Evolutionary conservation across 2,329 filamentous ascomycete genomes (phyloP).

Genomic region (Erysiphe pulchra): DNA sequence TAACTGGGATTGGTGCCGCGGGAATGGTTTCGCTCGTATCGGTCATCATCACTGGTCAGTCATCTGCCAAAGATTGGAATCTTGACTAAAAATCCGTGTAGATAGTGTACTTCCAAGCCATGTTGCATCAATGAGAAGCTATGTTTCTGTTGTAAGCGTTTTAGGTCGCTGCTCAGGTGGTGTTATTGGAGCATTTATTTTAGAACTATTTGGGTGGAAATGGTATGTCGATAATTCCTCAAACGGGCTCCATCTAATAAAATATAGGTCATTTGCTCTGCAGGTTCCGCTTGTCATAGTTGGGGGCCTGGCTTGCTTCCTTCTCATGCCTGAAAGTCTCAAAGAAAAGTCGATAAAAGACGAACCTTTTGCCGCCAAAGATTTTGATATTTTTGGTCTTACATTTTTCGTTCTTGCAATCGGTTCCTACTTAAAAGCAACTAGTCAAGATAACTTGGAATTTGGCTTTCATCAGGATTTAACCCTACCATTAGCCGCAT

Average conservation of each 20-base stretch:
- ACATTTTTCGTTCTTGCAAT: background rate
- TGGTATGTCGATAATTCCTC: background rate
- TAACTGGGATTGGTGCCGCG: background rate
- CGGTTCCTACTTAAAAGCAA: background rate
- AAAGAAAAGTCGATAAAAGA: background rate
- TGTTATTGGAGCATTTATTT: no score
- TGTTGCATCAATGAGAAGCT: no score
- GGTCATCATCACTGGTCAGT: no score
- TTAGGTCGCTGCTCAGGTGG: no score
- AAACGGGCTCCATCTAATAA: background rate
- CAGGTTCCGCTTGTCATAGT: background rate
- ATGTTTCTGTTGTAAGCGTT: no score
- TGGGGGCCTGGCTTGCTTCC: background rate
- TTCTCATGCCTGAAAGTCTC: background rate
- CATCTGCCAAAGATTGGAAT: no score
- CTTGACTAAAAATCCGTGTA: no score
- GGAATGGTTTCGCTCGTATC: background rate
- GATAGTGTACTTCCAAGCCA: no score
- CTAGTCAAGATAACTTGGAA: background rate
- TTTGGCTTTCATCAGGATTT: background rate
- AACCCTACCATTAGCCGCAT: no score
- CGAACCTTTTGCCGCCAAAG: background rate
- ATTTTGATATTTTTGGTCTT: background rate
- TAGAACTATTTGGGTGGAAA: background rate
- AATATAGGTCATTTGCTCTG: background rate